These are phyloP conservation scores for Baorangia bicolor DNA, from an alignment of 768 basidiomycete species.

Conservation along the genomic window DNA sequence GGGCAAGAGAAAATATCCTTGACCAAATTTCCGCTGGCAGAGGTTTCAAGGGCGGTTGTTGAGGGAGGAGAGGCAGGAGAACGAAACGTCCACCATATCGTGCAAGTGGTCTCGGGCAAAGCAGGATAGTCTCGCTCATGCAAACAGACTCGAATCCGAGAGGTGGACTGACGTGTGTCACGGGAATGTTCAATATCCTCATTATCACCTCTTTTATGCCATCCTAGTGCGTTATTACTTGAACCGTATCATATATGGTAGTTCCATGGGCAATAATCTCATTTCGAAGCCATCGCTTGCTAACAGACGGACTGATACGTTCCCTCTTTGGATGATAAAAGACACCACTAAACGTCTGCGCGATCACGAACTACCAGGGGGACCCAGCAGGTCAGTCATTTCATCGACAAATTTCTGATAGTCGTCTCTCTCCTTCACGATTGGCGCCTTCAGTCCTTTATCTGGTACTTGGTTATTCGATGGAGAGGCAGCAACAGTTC, in stretches of 20 bases:
- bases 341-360: background rate
- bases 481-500: constrained; percentile 34
- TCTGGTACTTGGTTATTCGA: constrained; percentile 14
- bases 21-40: constrained; percentile 75
- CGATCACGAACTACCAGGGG: constrained; percentile 15
- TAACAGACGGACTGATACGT: background rate
- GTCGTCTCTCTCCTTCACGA: constrained; percentile 55
- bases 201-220: background rate
- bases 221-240: background rate
- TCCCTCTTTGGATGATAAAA: background rate
- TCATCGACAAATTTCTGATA: constrained; percentile 78
- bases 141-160: background rate
- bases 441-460: constrained; percentile 22
- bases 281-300: background rate
- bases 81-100: constrained; percentile 56
- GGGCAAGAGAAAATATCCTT: constrained; percentile 48
- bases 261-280: background rate
- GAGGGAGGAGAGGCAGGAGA: constrained; percentile 67
- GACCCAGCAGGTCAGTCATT: constrained; percentile 63
- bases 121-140: constrained; percentile 46
- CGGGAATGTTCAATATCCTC: background rate
- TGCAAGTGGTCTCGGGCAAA: constrained; percentile 69
- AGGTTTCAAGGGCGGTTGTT: constrained; percentile 46
- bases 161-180: background rate
- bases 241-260: background rate